Conservation (phyloP, 768 basidiomycete genomes). For the Rossbeevera mucosa region DNA sequence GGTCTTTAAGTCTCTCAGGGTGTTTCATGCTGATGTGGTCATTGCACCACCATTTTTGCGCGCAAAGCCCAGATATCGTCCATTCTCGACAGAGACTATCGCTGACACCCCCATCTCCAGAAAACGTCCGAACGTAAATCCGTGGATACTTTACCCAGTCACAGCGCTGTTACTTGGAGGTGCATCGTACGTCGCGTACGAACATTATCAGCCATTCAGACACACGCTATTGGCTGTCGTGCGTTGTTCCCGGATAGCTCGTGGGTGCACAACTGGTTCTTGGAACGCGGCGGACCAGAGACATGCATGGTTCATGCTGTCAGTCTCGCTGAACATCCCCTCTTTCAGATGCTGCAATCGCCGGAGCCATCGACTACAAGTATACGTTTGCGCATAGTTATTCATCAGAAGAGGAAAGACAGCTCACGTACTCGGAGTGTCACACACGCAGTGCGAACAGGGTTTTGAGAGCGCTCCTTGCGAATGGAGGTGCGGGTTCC, state of each 20-base stretch:
- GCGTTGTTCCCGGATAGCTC: constrained; percentile 77
- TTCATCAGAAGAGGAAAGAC: constrained; percentile 44
- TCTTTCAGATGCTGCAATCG: constrained; percentile 51
- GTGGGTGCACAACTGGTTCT: constrained; percentile 34
- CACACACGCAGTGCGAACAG: constrained; percentile 79
- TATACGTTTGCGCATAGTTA: constrained; percentile 54
- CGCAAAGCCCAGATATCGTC: constrained; percentile 5
- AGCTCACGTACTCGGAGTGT: constrained; percentile 64
- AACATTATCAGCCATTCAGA: constrained; percentile 67
- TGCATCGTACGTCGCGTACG: constrained; percentile 47
- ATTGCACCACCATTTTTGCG: constrained; percentile 1
- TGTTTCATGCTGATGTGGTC: constrained; percentile 2
- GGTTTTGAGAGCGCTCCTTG: constrained; percentile 76
- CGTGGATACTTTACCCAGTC: constrained; percentile 26
- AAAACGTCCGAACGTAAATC: constrained; percentile 7
- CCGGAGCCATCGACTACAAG: constrained; percentile 71
- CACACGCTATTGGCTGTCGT: constrained; percentile 68
- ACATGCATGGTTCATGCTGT: constrained; percentile 17
- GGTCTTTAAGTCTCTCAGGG: constrained; percentile 10
- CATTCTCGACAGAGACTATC: constrained; percentile 11
- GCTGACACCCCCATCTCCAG: not conserved
- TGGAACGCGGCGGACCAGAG: constrained; percentile 23
- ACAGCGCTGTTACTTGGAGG: constrained; percentile 28
- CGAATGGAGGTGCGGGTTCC: constrained; percentile 68
- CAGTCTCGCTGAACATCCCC: constrained; percentile 2